These are phyloP conservation scores for Globisporangium nodosum DNA, from an alignment of 352 stramenopile genomes.

Conservation along the genomic window DNA sequence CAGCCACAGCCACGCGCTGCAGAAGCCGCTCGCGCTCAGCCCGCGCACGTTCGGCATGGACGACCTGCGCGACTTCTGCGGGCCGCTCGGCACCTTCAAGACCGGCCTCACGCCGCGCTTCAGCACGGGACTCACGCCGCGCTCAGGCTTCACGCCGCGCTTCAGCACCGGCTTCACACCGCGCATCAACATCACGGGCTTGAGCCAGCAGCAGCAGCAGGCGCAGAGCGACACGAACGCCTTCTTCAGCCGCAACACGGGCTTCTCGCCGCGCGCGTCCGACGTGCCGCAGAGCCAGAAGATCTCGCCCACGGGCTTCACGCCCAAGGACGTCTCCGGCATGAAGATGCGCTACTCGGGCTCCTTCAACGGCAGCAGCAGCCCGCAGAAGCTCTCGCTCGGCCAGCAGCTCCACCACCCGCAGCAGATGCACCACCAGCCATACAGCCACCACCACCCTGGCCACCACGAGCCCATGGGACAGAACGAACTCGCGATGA, in stretches of 20 bases:
- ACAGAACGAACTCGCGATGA: conserved; percentile 62
- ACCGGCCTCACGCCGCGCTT: conserved; percentile 78
- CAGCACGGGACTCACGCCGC: conserved; percentile 71
- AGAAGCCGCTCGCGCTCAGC: conserved; percentile 72
- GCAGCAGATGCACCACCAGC: conserved; percentile 36
- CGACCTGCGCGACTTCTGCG: conserved; percentile 78
- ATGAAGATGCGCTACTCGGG: conserved; percentile 74
- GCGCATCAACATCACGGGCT: conserved; percentile 49
- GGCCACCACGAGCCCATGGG: conserved; percentile 34
- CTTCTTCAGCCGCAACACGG: conserved; percentile 36
- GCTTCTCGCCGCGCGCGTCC: conserved; percentile 50
- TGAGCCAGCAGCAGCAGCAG: conserved; percentile 24
- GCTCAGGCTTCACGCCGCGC: conserved; percentile 76
- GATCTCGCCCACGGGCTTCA: conserved; percentile 76
- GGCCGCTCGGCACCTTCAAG: conserved; percentile 76
- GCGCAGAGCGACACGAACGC: conserved; percentile 36
- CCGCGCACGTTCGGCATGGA: conserved; percentile 82
- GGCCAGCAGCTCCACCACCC: conserved; percentile 36
- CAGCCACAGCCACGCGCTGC: conserved; percentile 21
- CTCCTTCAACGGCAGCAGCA: conserved; percentile 41
- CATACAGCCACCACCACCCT: conserved; percentile 29
- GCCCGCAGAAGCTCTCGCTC: conserved; percentile 52
- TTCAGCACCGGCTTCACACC: conserved; percentile 78
- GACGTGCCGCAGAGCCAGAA: conserved; percentile 46
- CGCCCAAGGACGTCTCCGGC: conserved; percentile 66